Percentiles rank a stretch among this genome's conserved stretches.
Evolutionary conservation across 2,329 filamentous ascomycete genomes (phyloP).

Genomic region (Shiraia sp.): DNA sequence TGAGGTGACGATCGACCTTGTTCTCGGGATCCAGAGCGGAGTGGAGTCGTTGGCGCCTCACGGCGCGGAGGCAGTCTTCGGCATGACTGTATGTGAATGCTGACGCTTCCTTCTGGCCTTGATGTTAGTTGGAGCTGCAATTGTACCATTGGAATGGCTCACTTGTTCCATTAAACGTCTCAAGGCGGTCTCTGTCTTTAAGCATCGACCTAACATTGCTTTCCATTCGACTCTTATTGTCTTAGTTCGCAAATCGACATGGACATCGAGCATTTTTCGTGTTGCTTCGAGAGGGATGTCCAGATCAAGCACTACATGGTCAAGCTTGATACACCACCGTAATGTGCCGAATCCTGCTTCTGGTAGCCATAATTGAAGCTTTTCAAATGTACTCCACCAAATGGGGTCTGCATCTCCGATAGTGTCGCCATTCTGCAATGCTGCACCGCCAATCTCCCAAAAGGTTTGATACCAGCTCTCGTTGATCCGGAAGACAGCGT

Average conservation of each 20-base stretch:
- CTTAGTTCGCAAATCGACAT: constrained; percentile 5
- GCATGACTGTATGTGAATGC: constrained; percentile 24
- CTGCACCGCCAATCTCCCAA: neutral
- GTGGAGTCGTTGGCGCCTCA: constrained; percentile 30
- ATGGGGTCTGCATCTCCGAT: neutral
- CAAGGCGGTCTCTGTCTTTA: constrained; percentile 27
- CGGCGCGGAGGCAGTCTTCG: constrained; percentile 34
- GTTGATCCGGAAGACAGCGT: constrained; percentile 30
- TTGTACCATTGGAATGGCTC: neutral
- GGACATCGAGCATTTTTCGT: constrained; percentile 10
- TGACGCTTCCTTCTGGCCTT: constrained; percentile 13
- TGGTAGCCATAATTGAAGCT: constrained; percentile 7
- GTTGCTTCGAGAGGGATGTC: constrained; percentile 15
- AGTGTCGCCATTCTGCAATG: neutral
- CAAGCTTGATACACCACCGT: constrained; percentile 32
- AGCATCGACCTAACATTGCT: constrained; percentile 22
- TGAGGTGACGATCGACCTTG: constrained; percentile 17
- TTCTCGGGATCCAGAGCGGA: constrained; percentile 14
- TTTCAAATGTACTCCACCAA: constrained; percentile 6
- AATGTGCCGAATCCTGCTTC: constrained; percentile 22
- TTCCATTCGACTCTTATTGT: constrained; percentile 26
- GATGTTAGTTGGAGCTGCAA: neutral
- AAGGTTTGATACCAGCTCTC: constrained; percentile 19
- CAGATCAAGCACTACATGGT: constrained; percentile 30
- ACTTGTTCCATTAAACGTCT: constrained; percentile 26